Conservation (phyloP, 805 yeast species). For the Cyberlindnera suaveolens region DNA sequence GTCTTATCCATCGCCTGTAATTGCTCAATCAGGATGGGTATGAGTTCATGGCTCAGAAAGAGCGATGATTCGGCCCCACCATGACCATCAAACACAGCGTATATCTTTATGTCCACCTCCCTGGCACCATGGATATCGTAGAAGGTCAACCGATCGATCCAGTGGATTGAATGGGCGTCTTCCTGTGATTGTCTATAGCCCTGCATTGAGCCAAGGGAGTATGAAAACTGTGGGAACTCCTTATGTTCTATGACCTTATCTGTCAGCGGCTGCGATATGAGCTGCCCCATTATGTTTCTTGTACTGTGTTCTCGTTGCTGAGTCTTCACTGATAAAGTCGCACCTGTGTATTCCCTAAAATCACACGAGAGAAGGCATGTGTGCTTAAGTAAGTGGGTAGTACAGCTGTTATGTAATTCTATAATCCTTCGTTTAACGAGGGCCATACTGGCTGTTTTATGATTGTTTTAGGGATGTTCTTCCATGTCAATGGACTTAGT, state of each 20-base stretch:
- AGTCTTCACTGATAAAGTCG: background rate
- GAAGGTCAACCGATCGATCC: constrained; percentile 29
- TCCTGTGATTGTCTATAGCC: constrained; percentile 73
- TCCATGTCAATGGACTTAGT: too few relatives aligned
- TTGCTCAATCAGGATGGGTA: constrained; percentile 15
- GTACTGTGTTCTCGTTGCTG: background rate
- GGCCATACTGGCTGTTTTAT: too few relatives aligned
- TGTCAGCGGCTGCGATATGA: constrained; percentile 57
- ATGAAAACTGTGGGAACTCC: constrained; percentile 33
- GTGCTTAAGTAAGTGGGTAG: background rate
- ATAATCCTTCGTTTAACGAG: too few relatives aligned
- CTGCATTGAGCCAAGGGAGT: constrained; percentile 70
- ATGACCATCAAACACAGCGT: constrained; percentile 80
- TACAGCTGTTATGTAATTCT: background rate
- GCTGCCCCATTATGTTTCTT: constrained; percentile 52
- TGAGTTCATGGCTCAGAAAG: constrained; percentile 35
- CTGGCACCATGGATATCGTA: constrained; percentile 19
- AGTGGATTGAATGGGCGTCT: constrained; percentile 60
- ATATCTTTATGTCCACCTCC: constrained; percentile 33
- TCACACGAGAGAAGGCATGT: background rate
- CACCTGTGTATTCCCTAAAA: background rate
- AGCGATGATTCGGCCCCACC: constrained; percentile 65
- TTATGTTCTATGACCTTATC: constrained; percentile 41
- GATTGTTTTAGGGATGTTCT: too few relatives aligned
- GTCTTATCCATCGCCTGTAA: constrained; percentile 6